Percentiles rank a stretch among this genome's conserved stretches.
phyloP scores from a whole-genome alignment of 2,329 filamentous ascomycete genomes.

The Hymenoscyphus infarciens region DNA sequence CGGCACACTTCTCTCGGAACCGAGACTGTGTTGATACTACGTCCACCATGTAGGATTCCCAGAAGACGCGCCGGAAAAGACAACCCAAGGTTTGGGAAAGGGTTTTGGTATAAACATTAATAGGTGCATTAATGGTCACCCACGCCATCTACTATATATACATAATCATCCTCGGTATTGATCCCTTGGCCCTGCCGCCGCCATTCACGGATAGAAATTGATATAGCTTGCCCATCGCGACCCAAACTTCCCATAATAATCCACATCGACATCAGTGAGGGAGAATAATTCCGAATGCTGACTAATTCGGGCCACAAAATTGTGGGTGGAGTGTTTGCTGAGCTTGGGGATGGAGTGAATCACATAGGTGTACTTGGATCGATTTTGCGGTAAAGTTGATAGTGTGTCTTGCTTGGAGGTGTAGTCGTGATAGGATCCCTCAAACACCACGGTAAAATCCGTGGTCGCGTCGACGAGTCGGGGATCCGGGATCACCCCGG shows the following conservation, averaged over 20 bases:
- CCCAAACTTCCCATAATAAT: constrained; percentile 9
- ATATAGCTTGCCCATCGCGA: constrained; percentile 2
- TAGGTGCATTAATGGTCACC: too few relatives aligned
- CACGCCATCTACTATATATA: too few relatives aligned
- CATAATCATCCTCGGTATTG: background rate
- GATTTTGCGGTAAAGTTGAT: background rate
- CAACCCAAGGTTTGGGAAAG: too few relatives aligned
- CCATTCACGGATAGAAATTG: background rate
- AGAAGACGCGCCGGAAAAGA: too few relatives aligned
- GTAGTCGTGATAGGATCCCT: constrained; percentile 8
- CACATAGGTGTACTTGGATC: constrained; percentile 1
- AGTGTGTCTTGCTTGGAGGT: background rate
- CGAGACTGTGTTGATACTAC: background rate
- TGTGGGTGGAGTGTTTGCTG: constrained; percentile 2
- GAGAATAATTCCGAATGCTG: background rate
- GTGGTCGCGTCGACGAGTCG: constrained; percentile 1
- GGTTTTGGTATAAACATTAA: too few relatives aligned
- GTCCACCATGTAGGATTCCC: background rate
- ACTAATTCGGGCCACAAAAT: constrained; percentile 1
- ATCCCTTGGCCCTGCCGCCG: background rate
- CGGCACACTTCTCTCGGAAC: background rate
- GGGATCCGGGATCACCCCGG: constrained; percentile 7
- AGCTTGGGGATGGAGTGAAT: constrained; percentile 5
- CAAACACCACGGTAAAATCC: constrained; percentile 10
- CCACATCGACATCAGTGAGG: constrained; percentile 1